Base-by-base conservation (phyloP, 1,284 basidiomycete species). In the Sporisorium graminicola region DNA sequence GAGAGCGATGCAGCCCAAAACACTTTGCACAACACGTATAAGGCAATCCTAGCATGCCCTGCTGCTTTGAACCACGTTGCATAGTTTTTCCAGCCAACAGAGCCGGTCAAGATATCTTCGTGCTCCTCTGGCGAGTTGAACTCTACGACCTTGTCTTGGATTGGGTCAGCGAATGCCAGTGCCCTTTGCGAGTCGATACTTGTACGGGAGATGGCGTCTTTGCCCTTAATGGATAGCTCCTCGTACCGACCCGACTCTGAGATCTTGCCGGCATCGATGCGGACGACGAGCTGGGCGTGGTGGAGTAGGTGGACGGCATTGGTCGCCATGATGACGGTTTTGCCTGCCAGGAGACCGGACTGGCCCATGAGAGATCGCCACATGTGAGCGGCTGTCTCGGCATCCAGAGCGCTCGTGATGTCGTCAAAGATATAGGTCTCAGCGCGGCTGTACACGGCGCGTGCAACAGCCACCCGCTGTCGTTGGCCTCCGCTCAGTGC, bases 381-480 rank as follows among this genome's bases (percentile, higher is more conserved):
- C 58, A 84, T 63, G 54, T 89, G 88, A 42, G 92, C 90, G 65
- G 89, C 91, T 26, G 81, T 82, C 60, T 79, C 69, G 3, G 91
- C 90, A 81, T 94, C 92, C 2, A 94, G 90, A 1, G 82, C 82
- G 16, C 82, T 77, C 12, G 83, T 78, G 35, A 85, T 79, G 58
- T 85, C 84, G 60, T 84, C 84, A 4, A 85, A 67, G 0, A 85
- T 40, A 16, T 78, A 74, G 1, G 77, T 65, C 5, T 73, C 56
- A 9, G 82, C 80, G 20, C 72, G 75, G 35, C 78, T 78, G 65
- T 85, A 85, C 20, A 85, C 50, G 8, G 84, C 78, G 9, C 83
- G 72, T 31, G 84, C 84, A 12, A 85, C 76, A 12, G 75, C 73
- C 3, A 85, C 55, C 22, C 83, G 66, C 50, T 81, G 79, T 22